Evolutionary conservation across 768 basidiomycete genomes (phyloP), one percentile per base, ranked within the genome.

Genomic region (Tulasnella sp.): DNA sequence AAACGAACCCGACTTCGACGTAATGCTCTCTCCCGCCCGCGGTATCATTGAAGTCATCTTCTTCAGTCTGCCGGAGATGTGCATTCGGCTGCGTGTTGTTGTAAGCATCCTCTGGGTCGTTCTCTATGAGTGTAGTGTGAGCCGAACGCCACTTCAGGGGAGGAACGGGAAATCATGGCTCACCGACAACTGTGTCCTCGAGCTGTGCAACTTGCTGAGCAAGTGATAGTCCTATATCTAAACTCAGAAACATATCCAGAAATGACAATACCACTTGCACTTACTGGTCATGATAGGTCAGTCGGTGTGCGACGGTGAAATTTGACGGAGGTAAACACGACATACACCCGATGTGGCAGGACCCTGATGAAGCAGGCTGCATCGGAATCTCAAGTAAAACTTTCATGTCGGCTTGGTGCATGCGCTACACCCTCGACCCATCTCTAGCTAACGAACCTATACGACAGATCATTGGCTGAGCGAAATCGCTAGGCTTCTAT

Each of bases 141-240:
- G 55, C 19, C 30, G 38, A 52, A 38, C 2, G 44, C 54, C 61
- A 7, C 50, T 34, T 38, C 48, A 42, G 42, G 24, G 29, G 38
- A 51, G 44, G 29, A 63, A 27, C 26, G 9, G 43, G 45, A 38
- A 42, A 21, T 38, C 49, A n/a, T 29, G 50, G 72, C 78, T 62
- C 67, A 85, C 90, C 87, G 51, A 86, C 86, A 10, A 82, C 78
- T 21, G 83, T 73, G 53, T 87, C 80, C 49, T 88, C 79, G 24
- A 97, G 80, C 67, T 85, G 79, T 38, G 85, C 85, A 43, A 96
- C 81, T 68, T 95, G 91, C 68, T 94, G 80, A 2, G 74, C 70
- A 17, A 76, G 68, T 2, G 71, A 70, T 9, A 67, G 62, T 17
- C 68, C 67, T 50, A 24, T 5, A 15, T n/a, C 10, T 48, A 27